Evolutionary conservation across 2,329 filamentous ascomycete species (phyloP), one percentile per base, ranked within the genome.

Genomic region (Albifimbria verrucaria): DNA sequence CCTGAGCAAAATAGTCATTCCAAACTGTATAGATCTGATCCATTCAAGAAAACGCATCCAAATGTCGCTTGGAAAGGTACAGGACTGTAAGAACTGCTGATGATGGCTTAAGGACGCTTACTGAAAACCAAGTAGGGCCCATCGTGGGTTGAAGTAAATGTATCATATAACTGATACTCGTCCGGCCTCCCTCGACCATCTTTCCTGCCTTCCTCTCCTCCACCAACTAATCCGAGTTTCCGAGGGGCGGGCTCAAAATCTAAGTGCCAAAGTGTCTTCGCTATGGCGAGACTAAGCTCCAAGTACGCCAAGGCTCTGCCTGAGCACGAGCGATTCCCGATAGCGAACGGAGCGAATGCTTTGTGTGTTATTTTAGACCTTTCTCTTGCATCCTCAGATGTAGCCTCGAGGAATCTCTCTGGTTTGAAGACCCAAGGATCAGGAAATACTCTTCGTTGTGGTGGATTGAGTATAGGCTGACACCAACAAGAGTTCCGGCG

Each of bases 261-360:
- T 20, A 52, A 52, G 23, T 42, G 48, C 41, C 39, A 52, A 17
- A 55, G 36, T 4, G 43, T 32, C 41, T 43, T 50, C 6, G 53
- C 50, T 11, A 55, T 18, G 10, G 45, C 43, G 12, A 55, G 48
- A n/a, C 41, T 50, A 2, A 32, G 17, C 32, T 55, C 50, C 6
- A 52, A 23, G 28, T 55, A 53, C 2, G 50, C 53, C 50, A 55
- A 47, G 15, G 50, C 15, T 39, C 51, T 55, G 1, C 53, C 53
- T 6, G 47, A 32, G 36, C 53, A 55, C 7, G 28, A 23, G 15
- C 53, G 49, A 12, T 20, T 22, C 11, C 53, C 53, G 15, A 44
- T n/a, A 9, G 47, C 47, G 21, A 52, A 55, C 3, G 53, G 41
- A 20, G 22, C 42, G 46, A 52, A 55, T 7, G 50, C 53, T 7